Evolutionary conservation across 345 rosid genomes (phyloP).

Genomic region (Hevea brasiliensis): DNA sequence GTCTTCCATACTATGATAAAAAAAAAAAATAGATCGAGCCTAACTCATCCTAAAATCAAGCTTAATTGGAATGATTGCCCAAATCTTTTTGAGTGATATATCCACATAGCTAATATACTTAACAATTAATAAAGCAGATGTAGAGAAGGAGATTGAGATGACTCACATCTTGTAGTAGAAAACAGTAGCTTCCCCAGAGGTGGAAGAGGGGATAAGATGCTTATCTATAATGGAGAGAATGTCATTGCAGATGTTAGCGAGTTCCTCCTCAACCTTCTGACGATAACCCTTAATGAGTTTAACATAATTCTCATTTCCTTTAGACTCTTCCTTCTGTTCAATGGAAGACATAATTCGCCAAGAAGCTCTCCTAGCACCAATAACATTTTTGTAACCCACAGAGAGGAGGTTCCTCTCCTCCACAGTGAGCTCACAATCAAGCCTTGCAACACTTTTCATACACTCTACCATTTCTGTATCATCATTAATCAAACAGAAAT

Average conservation of each 20-base stretch:
- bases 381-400: conserved; percentile 93
- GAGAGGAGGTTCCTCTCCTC: conserved; percentile 98
- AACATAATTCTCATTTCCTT: conserved; percentile 84
- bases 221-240: conserved; percentile 81
- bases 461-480: conserved; percentile 91
- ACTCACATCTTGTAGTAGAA: conserved; percentile 96
- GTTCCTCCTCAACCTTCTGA: conserved; percentile 94
- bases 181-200: conserved; percentile 92
- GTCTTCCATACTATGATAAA: no score
- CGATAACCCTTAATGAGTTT: conserved; percentile 76
- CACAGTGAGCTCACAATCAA: conserved; percentile 80
- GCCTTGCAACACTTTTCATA: conserved; percentile 83
- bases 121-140: no score
- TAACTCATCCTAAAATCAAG: no score
- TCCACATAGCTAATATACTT: no score
- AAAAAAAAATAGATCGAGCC: no score
- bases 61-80: no score
- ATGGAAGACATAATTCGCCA: conserved; percentile 99
- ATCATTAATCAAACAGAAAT: background rate
- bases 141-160: background rate
- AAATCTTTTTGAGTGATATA: no score
- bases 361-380: conserved; percentile 89
- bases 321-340: conserved; percentile 92
- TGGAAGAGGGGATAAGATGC: conserved; percentile 77
- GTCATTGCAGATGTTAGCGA: conserved; percentile 76